Conservation (phyloP, 2,329 filamentous ascomycete genomes). For the Apiospora pterosperma region DNA sequence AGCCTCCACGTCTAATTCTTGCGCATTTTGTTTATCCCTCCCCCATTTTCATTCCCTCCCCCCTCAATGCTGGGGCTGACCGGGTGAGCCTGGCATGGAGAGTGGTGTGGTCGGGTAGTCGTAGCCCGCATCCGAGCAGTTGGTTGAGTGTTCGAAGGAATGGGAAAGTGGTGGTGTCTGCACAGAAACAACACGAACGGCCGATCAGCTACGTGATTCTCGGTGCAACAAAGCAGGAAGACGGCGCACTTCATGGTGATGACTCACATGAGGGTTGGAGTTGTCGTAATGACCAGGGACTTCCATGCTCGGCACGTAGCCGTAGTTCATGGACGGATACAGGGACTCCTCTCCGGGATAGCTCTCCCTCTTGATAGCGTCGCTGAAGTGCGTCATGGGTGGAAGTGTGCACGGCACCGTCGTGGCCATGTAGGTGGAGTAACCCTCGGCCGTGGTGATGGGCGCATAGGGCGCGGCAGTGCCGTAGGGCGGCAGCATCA, state of each 20-base stretch:
- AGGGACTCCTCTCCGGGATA: slow-evolving; percentile 54
- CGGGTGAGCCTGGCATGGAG: slow-evolving; percentile 69
- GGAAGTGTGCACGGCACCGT: slow-evolving; percentile 58
- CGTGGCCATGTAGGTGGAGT: slow-evolving; percentile 55
- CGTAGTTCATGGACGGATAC: slow-evolving; percentile 65
- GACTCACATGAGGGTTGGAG: slow-evolving; percentile 72
- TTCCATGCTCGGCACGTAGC: slow-evolving; percentile 62
- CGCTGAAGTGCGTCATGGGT: slow-evolving; percentile 60
- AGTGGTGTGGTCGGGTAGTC: slow-evolving; percentile 68
- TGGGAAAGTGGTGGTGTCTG: slow-evolving; percentile 77
- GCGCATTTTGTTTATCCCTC: background rate
- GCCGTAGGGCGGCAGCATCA: slow-evolving; percentile 58
- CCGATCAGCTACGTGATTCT: slow-evolving; percentile 47
- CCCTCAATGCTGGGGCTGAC: slow-evolving; percentile 31
- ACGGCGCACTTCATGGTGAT: slow-evolving; percentile 36
- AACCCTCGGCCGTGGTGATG: slow-evolving; percentile 49
- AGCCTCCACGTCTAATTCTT: background rate
- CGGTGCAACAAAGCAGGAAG: slow-evolving; percentile 29
- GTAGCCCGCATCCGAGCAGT: slow-evolving; percentile 59
- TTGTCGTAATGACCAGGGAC: slow-evolving; percentile 62
- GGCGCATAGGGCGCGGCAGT: slow-evolving; percentile 49
- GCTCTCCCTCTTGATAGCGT: slow-evolving; percentile 64
- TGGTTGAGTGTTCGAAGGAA: slow-evolving; percentile 65
- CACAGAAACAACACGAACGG: slow-evolving; percentile 20
- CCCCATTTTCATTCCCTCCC: background rate